phyloP scores from a whole-genome alignment of 805 yeast genomes.

The Sugiyamaella marilandica region DNA sequence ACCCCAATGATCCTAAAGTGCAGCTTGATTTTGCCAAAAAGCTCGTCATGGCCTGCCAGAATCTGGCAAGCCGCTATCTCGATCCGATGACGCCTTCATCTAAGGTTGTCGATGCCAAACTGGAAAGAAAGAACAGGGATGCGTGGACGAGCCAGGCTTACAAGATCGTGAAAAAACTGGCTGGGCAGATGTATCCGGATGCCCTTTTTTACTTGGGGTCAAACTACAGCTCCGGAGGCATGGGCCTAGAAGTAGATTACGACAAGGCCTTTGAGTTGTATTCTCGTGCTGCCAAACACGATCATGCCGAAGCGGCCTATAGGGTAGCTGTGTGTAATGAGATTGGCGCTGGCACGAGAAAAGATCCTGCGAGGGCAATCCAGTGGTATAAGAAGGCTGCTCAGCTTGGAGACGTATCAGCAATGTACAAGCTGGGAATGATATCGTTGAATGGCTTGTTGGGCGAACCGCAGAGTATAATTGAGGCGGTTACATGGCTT shows the following conservation, averaged over 20 bases:
- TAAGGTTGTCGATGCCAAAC: slow-evolving; percentile 39
- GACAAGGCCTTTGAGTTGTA: slow-evolving; percentile 58
- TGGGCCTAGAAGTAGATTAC: slow-evolving; percentile 51
- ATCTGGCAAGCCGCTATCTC: slow-evolving; percentile 32
- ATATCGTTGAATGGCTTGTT: slow-evolving; percentile 48
- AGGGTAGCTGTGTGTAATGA: slow-evolving; percentile 69
- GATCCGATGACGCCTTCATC: slow-evolving; percentile 36
- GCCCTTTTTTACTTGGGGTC: slow-evolving; percentile 60
- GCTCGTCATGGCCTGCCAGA: slow-evolving; percentile 44
- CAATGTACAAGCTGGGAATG: slow-evolving; percentile 74
- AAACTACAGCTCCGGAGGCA: slow-evolving; percentile 47
- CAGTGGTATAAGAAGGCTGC: slow-evolving; percentile 58
- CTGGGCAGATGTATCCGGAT: slow-evolving; percentile 43
- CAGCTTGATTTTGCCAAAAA: slow-evolving; percentile 63
- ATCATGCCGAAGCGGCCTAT: slow-evolving; percentile 59
- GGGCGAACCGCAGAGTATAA: slow-evolving; percentile 37
- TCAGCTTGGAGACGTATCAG: slow-evolving; percentile 52
- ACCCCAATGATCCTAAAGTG: slow-evolving; percentile 40
- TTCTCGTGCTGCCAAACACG: slow-evolving; percentile 51
- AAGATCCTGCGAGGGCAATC: slow-evolving; percentile 45
- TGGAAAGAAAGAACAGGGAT: slow-evolving; percentile 48
- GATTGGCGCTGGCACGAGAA: slow-evolving; percentile 51
- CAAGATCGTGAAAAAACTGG: slow-evolving; percentile 54
- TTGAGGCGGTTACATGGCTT: slow-evolving; percentile 48
- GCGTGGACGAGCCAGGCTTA: slow-evolving; percentile 54